phyloP scores from a whole-genome alignment of 768 basidiomycete genomes.

The Naganishia friedmannii region DNA sequence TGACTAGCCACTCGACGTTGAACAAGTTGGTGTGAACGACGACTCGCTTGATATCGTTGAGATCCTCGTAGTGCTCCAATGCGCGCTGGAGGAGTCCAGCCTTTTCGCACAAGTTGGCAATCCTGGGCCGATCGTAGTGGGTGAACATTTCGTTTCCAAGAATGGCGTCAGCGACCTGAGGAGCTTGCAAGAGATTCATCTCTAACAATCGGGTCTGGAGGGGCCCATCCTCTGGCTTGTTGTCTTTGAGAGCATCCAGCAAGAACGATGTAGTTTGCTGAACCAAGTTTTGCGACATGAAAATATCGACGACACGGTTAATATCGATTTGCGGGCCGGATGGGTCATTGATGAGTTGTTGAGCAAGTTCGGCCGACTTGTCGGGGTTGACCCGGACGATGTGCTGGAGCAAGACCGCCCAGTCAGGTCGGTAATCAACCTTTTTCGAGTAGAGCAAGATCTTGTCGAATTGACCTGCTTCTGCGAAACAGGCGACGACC shows the following conservation, averaged over 20 bases:
- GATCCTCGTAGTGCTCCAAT: conserved; percentile 94
- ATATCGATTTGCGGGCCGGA: conserved; percentile 85
- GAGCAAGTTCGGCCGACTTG: conserved; percentile 97
- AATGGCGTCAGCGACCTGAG: conserved; percentile 98
- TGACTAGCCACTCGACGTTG: conserved; percentile 91
- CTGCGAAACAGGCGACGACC: conserved; percentile 97
- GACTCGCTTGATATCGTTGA: conserved; percentile 97
- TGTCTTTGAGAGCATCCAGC: conserved; percentile 94
- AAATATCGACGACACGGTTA: conserved; percentile 94
- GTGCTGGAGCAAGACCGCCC: conserved; percentile 85
- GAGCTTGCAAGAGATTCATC: conserved; percentile 96
- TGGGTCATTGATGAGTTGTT: conserved; percentile 89
- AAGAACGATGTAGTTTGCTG: conserved; percentile 98
- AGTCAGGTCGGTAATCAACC: conserved; percentile 89
- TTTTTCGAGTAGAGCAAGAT: conserved; percentile 97
- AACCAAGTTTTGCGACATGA: conserved; percentile 99
- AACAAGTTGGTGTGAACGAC: conserved; percentile 86
- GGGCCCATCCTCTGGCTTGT: conserved; percentile 92
- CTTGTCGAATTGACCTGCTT: conserved; percentile 97
- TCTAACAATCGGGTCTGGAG: conserved; percentile 94
- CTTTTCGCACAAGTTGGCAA: conserved; percentile 98
- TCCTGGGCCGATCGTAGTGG: conserved; percentile 90
- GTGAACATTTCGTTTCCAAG: conserved; percentile 98
- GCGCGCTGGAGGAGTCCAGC: conserved; percentile 95
- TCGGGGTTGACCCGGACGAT: conserved; percentile 94